A percentile compares a stretch with the other conserved stretches of the same genome.
These are phyloP conservation scores for Rhizopogon vulgaris DNA, from an alignment of 768 basidiomycete genomes.

Conservation along the genomic window DNA sequence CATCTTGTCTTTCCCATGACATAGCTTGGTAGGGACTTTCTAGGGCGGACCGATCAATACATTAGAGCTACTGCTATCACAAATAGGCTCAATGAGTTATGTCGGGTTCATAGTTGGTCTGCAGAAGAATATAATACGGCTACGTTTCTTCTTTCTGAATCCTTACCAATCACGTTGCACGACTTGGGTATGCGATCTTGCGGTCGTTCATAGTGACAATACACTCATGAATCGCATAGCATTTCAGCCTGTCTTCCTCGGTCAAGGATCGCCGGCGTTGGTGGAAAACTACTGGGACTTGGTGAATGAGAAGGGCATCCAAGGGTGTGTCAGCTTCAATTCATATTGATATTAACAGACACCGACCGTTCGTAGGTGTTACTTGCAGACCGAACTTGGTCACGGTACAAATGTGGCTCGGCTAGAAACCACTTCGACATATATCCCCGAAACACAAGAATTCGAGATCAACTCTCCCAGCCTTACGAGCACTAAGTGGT, in stretches of 20 bases:
- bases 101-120: constrained; percentile 48
- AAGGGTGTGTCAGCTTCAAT: constrained; percentile 31
- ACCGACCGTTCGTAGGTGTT: constrained; percentile 38
- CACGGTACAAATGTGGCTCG: constrained; percentile 68
- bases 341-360: too few species aligned
- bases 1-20: neutral
- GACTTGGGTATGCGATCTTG: constrained; percentile 21
- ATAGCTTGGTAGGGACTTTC: constrained; percentile 39
- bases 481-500: constrained; percentile 75
- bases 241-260: constrained; percentile 62
- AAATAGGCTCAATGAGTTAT: constrained; percentile 55
- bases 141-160: constrained; percentile 44
- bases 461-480: constrained; percentile 77
- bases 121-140: constrained; percentile 42
- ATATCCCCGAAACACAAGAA: constrained; percentile 55
- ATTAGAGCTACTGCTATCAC: constrained; percentile 47
- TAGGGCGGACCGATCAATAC: constrained; percentile 53
- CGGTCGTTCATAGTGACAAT: constrained; percentile 16
- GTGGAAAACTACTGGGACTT: constrained; percentile 46
- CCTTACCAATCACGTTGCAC: constrained; percentile 41
- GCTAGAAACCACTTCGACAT: constrained; percentile 75
- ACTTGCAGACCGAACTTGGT: constrained; percentile 73
- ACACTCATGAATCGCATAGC: constrained; percentile 22
- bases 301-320: constrained; percentile 48
- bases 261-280: constrained; percentile 53